phyloP scores from a whole-genome alignment of 129 eudicot genomes.

The Smallanthus sonchifolius region DNA sequence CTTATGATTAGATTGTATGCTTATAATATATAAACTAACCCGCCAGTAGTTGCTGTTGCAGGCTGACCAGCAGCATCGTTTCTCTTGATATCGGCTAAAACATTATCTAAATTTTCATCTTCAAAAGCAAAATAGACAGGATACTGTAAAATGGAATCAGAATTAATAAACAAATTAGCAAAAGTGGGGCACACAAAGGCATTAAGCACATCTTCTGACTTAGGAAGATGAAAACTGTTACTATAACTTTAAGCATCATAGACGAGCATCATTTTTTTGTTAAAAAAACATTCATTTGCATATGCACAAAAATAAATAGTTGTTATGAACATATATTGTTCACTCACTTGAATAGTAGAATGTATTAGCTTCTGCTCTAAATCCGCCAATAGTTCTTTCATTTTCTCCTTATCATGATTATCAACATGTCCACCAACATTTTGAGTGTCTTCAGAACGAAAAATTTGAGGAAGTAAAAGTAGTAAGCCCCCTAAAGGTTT shows the following conservation, averaged over 20 bases:
- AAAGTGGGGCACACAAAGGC: neutral
- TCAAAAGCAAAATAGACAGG: constrained; percentile 96
- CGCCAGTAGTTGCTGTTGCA: constrained; percentile 97
- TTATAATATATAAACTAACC: constrained; percentile 46
- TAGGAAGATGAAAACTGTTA: neutral
- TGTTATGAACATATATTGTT: neutral
- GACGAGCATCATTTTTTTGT: neutral
- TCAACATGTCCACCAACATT: constrained; percentile 37
- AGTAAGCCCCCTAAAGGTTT: constrained; percentile 90
- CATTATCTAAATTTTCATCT: constrained; percentile 62
- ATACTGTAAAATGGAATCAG: constrained; percentile 50
- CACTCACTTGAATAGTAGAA: constrained; percentile 73
- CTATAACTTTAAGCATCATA: constrained; percentile 10
- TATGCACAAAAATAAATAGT: neutral
- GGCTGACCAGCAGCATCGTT: constrained; percentile 91
- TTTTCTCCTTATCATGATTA: constrained; percentile 28
- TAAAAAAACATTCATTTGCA: neutral
- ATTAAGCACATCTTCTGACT: constrained; percentile 1
- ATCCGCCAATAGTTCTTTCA: constrained; percentile 45
- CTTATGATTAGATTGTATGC: neutral
- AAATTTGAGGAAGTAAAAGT: constrained; percentile 66
- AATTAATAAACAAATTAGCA: neutral
- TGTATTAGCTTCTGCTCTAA: constrained; percentile 73
- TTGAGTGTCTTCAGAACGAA: constrained; percentile 41
- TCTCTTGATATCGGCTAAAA: constrained; percentile 73